Percentiles rank a stretch among this genome's conserved stretches.
Evolutionary conservation across 2,329 filamentous ascomycete species (phyloP).

Genomic region (Phaeoacremonium minimum): DNA sequence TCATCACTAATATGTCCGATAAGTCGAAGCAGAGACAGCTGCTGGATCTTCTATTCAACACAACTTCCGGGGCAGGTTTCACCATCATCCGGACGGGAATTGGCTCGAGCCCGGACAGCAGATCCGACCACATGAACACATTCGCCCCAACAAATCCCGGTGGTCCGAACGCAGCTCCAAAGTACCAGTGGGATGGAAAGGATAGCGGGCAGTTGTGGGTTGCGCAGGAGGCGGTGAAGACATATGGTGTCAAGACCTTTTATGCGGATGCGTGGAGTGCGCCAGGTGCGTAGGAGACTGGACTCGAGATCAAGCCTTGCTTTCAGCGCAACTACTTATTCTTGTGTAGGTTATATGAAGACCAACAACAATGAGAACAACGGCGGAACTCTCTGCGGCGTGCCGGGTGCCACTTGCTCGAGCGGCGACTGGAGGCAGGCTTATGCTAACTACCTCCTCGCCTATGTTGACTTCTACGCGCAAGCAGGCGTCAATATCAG

Average conservation of each 20-base stretch:
- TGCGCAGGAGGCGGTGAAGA: slow-evolving; percentile 7
- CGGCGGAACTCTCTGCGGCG: slow-evolving; percentile 5
- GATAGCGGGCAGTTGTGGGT: slow-evolving; percentile 7
- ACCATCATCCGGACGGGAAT: slow-evolving; percentile 30
- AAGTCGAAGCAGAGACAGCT: slow-evolving; percentile 22
- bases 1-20: slow-evolving; percentile 29
- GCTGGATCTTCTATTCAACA: slow-evolving; percentile 27
- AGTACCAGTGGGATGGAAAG: slow-evolving; percentile 9
- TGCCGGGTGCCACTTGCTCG: slow-evolving; percentile 1
- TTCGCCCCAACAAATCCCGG: slow-evolving; percentile 6
- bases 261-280: slow-evolving; percentile 6
- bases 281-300: neutral
- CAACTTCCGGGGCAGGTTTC: slow-evolving; percentile 25
- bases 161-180: slow-evolving; percentile 3
- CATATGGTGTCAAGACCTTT: slow-evolving; percentile 5
- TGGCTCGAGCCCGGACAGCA: slow-evolving; percentile 23
- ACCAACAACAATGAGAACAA: slow-evolving; percentile 1
- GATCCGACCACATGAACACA: slow-evolving; percentile 17
- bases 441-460: slow-evolving; percentile 6
- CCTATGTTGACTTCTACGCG: slow-evolving; percentile 6
- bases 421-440: slow-evolving; percentile 6
- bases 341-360: slow-evolving; percentile 6
- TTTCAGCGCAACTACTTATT: too few species aligned
- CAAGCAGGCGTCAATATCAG: slow-evolving; percentile 11
- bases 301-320: too few species aligned